These are phyloP conservation scores for Exophiala dermatitidis DNA, from an alignment of 2,329 filamentous ascomycete genomes.

Conservation along the genomic window DNA sequence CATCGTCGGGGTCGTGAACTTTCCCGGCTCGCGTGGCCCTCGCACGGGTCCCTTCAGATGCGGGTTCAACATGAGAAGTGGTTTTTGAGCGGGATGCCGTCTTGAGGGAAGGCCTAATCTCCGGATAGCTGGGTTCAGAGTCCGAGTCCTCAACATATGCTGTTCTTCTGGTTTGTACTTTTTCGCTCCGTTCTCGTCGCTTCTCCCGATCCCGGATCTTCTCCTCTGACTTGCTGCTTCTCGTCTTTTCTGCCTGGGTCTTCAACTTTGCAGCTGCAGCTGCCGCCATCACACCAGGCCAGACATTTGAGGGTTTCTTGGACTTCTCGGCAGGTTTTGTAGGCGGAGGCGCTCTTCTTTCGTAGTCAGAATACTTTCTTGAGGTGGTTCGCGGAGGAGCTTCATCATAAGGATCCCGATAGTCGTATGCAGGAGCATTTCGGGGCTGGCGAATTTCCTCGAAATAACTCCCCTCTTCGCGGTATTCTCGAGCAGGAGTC, in stretches of 20 bases:
- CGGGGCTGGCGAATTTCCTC: conserved; percentile 41
- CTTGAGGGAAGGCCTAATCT: conserved; percentile 17
- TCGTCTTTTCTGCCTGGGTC: conserved; percentile 17
- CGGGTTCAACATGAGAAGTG: conserved; percentile 13
- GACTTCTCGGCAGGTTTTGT: conserved; percentile 32
- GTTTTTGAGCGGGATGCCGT: conserved; percentile 16
- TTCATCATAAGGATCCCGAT: conserved; percentile 34
- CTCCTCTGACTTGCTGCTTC: conserved; percentile 29
- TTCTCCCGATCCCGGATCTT: conserved; percentile 40
- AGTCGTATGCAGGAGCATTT: conserved; percentile 33
- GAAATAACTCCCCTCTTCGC: conserved; percentile 33
- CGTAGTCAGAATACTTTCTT: conserved; percentile 36
- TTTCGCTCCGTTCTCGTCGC: conserved; percentile 36
- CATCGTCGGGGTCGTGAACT: conserved; percentile 19
- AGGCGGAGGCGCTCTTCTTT: conserved; percentile 31
- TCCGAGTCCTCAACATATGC: conserved; percentile 31
- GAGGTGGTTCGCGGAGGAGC: conserved; percentile 32
- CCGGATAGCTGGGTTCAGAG: conserved; percentile 30
- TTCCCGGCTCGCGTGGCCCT: conserved; percentile 26
- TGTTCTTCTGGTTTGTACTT: conserved; percentile 30
- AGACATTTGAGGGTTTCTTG: conserved; percentile 29
- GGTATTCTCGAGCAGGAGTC: conserved; percentile 32
- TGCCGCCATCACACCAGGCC: conserved; percentile 8
- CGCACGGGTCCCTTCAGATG: conserved; percentile 5
- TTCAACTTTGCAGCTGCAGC: conserved; percentile 19